phyloP scores from a whole-genome alignment of 495 filamentous ascomycete species.

The Penicillium verhagenii region DNA sequence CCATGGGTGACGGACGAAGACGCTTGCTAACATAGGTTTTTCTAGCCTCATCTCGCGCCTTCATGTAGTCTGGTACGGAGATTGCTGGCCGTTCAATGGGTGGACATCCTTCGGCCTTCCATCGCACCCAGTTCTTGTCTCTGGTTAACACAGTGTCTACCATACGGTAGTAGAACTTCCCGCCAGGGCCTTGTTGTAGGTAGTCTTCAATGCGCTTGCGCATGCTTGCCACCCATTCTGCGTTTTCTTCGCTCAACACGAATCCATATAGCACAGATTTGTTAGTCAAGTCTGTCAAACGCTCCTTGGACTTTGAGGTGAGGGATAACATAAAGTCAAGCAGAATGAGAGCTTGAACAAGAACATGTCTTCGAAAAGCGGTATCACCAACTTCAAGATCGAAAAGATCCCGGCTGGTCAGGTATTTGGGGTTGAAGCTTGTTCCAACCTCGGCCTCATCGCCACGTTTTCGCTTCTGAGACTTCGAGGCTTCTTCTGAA shows the following conservation, averaged over 20 bases:
- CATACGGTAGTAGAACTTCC: conserved; percentile 91
- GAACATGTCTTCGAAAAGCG: conserved; percentile 87
- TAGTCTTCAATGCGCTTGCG: conserved; percentile 73
- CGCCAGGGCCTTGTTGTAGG: conserved; percentile 65
- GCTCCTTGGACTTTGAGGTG: conserved; percentile 77
- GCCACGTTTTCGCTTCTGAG: conserved; percentile 71
- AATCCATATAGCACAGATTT: conserved; percentile 85
- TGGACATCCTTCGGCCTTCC: conserved; percentile 93
- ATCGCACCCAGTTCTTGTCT: conserved; percentile 97
- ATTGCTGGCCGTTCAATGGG: conserved; percentile 75
- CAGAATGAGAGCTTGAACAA: conserved; percentile 91
- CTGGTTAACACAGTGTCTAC: conserved; percentile 91
- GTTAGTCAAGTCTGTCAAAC: conserved; percentile 68
- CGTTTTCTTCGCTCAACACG: conserved; percentile 74
- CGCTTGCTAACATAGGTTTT: conserved; percentile 66
- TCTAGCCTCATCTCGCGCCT: conserved; percentile 61
- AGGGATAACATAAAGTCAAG: conserved; percentile 90
- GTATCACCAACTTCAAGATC: conserved; percentile 93
- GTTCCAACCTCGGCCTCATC: conserved; percentile 63
- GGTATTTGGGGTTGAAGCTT: conserved; percentile 93
- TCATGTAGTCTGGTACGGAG: conserved; percentile 60
- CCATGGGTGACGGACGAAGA: conserved; percentile 63
- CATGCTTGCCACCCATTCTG: conserved; percentile 76
- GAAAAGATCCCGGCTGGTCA: conserved; percentile 93
- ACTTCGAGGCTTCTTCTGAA: conserved; percentile 58